Evolutionary conservation across 169 alveolate species (phyloP).

Genomic region (Plasmodium gallinaceum): DNA sequence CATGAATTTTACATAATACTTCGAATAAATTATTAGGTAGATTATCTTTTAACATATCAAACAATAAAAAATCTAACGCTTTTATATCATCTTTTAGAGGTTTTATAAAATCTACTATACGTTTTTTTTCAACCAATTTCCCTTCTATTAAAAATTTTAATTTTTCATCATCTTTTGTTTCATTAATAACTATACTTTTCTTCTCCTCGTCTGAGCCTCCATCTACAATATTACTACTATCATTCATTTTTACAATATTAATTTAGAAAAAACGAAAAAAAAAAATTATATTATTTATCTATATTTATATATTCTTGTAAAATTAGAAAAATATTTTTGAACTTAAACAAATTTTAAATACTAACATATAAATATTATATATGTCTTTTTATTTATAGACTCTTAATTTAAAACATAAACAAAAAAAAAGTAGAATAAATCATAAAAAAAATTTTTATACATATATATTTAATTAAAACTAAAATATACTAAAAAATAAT

Average conservation of each 20-base stretch:
- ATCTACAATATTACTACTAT: neutral
- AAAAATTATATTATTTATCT: too few species aligned
- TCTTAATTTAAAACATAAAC: too few species aligned
- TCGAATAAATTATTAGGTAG: slow-evolving; percentile 56
- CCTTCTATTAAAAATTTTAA: slow-evolving; percentile 60
- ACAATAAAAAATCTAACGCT: slow-evolving; percentile 51
- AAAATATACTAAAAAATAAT: too few species aligned
- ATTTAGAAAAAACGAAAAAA: too few species aligned
- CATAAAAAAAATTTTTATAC: too few species aligned
- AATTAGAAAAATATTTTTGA: too few species aligned
- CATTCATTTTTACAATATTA: neutral
- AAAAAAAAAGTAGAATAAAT: too few species aligned
- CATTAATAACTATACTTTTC: neutral
- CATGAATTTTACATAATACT: slow-evolving; percentile 55
- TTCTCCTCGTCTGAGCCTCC: neutral
- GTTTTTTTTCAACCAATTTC: slow-evolving; percentile 47
- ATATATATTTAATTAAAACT: too few species aligned
- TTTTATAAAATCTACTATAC: slow-evolving; percentile 62
- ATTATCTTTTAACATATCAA: slow-evolving; percentile 70
- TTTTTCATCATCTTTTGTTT: slow-evolving; percentile 18
- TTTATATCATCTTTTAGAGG: slow-evolving; percentile 74
- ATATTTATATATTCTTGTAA: too few species aligned
- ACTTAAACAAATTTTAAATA: too few species aligned
- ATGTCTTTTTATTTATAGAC: too few species aligned
- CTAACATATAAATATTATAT: too few species aligned